Conservation (phyloP, 2,329 filamentous ascomycete species). For the Neofusicoccum ribis region DNA sequence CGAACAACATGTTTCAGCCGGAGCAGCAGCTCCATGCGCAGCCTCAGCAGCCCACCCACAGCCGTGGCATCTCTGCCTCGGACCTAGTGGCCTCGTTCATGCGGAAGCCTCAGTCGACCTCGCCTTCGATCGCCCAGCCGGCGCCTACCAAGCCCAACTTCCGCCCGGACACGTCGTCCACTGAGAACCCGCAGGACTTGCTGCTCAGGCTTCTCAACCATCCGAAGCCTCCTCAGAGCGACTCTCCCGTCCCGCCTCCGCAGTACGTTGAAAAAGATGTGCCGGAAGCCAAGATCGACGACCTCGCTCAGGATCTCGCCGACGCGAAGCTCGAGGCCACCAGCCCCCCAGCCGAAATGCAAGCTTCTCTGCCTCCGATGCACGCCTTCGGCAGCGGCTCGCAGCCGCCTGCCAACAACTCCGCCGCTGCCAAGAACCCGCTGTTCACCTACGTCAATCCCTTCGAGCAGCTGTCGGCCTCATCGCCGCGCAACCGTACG, state of each 20-base stretch:
- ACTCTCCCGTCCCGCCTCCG: slow-evolving; percentile 29
- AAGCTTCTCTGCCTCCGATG: slow-evolving; percentile 32
- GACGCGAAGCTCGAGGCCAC: slow-evolving; percentile 42
- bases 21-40: slow-evolving; percentile 16
- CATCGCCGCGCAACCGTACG: slow-evolving; percentile 61
- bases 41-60: slow-evolving; percentile 28
- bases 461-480: slow-evolving; percentile 68
- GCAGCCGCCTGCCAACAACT: slow-evolving; percentile 35
- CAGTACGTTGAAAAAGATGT: slow-evolving; percentile 33
- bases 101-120: slow-evolving; percentile 41
- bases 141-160: slow-evolving; percentile 30
- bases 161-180: slow-evolving; percentile 26
- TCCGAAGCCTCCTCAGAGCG: slow-evolving; percentile 53
- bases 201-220: slow-evolving; percentile 83
- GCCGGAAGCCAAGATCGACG: slow-evolving; percentile 45
- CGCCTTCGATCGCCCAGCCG: slow-evolving; percentile 33
- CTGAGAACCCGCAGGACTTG: slow-evolving; percentile 76
- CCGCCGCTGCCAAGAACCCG: slow-evolving; percentile 39
- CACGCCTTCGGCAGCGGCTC: slow-evolving; percentile 41
- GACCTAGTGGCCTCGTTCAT: slow-evolving; percentile 60
- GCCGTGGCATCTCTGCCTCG: slow-evolving; percentile 52
- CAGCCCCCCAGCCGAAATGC: slow-evolving; percentile 30
- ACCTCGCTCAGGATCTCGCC: slow-evolving; percentile 47
- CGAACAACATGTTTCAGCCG: slow-evolving; percentile 21
- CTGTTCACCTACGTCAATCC: slow-evolving; percentile 73